Conservation (phyloP, 2,329 filamentous ascomycete genomes). For the Botryosphaeria dothidea region DNA sequence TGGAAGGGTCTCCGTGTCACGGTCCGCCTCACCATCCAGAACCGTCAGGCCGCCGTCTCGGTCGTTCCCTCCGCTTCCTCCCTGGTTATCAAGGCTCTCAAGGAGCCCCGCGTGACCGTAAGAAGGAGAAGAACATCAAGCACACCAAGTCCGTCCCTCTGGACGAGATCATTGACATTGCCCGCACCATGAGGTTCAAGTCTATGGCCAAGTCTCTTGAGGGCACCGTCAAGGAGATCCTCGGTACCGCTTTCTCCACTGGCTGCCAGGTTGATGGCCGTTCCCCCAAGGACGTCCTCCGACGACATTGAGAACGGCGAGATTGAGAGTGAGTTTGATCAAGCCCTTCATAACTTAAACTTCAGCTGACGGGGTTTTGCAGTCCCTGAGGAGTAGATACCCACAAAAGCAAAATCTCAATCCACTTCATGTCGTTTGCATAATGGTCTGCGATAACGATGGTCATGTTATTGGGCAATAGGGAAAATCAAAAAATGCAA, state of each 20-base stretch:
- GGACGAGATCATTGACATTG: conserved; percentile 96
- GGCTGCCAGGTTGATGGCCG: conserved; percentile 98
- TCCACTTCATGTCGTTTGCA: conserved; percentile 1
- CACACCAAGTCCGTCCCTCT: conserved; percentile 95
- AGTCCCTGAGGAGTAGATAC: conserved; percentile 81
- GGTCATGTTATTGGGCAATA: conserved; percentile 5
- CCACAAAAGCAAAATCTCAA: conserved; percentile 14
- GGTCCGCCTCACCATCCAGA: conserved; percentile 98
- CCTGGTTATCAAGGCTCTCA: conserved; percentile 96
- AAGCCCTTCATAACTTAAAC: background rate
- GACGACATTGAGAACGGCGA: conserved; percentile 92
- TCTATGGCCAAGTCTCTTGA: conserved; percentile 92
- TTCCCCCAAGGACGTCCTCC: conserved; percentile 83
- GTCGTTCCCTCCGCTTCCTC: conserved; percentile 97
- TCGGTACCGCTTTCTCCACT: conserved; percentile 93
- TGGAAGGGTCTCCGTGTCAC: conserved; percentile 68
- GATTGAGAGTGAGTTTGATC: conserved; percentile 78
- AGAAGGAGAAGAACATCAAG: conserved; percentile 99
- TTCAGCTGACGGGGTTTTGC: conserved; percentile 32
- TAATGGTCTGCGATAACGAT: conserved; percentile 14
- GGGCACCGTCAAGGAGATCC: conserved; percentile 92
- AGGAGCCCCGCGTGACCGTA: conserved; percentile 99
- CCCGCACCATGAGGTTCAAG: conserved; percentile 92
- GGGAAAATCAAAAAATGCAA: conserved; percentile 5
- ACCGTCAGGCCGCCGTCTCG: conserved; percentile 97